Base-by-base conservation (phyloP, 139 green algal genomes). In the Zygnema cylindricum region DNA sequence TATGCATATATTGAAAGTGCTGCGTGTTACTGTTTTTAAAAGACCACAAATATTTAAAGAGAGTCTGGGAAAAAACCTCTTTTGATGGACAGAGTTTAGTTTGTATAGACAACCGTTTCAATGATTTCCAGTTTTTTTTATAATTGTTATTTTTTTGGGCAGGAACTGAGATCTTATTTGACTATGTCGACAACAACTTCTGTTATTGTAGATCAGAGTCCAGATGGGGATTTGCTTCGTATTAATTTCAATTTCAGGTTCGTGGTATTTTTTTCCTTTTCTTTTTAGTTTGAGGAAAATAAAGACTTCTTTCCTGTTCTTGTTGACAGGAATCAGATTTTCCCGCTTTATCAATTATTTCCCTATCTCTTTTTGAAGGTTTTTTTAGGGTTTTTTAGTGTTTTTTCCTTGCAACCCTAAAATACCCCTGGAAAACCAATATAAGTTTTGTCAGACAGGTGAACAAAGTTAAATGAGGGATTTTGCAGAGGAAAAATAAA, bases 181-280 rank as follows among this genome's bases (percentile, higher is more conserved):
- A 90, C 81, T 0, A 73, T 93, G 0, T 92, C 93, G 41, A 97
- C 94, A 0, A 91, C 90, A 0, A 95, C 95, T 0, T 85, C 95
- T 49, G 89, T 99, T 49, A 88, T 99, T 0, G 96, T 99, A 0
- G 97, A 99, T 90, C 90, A 96, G 55, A 97, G 93, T 69, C 55
- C 93, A n/a, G 94, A 96, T 11, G 96, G 96, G 1, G 97, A 99
- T 69, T 91, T 99, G 41, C 85, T 99, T 7, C 94, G 97, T 38
- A 94, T 99, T 40, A 98, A 98, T 92, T 99, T 99, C 93, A 98
- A 99, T 90, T 92, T 99, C 85, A 98, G 94, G 95, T 95, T n/a
- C n/a, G n/a, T n/a, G n/a, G n/a, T n/a, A n/a, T n/a, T n/a, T n/a
- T n/a, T n/a, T n/a, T n/a, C n/a, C n/a, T n/a, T n/a, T n/a, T n/a